phyloP scores from a whole-genome alignment of 2,329 filamentous ascomycete genomes.

The Claviceps sorghi region DNA sequence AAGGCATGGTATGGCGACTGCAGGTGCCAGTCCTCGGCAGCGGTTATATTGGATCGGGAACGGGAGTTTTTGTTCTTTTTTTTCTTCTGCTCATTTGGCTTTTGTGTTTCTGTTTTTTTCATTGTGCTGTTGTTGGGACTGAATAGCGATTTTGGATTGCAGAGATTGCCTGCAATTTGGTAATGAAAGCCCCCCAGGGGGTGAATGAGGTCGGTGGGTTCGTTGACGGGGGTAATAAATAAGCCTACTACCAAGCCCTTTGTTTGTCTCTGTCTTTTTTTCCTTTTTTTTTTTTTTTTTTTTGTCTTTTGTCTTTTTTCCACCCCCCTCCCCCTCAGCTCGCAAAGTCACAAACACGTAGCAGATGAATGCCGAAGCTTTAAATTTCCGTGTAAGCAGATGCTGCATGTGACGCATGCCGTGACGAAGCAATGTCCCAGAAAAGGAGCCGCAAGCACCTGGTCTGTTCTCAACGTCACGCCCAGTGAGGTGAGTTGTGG shows the following conservation, averaged over 20 bases:
- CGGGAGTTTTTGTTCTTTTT: slow-evolving; percentile 8
- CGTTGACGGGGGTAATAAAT: not conserved
- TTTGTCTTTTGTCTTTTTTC: not conserved
- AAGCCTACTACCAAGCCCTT: not conserved
- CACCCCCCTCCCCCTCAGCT: not conserved
- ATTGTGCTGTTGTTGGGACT: slow-evolving; percentile 2
- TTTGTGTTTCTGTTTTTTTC: not conserved
- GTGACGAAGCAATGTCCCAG: not conserved
- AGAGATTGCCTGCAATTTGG: slow-evolving; percentile 5
- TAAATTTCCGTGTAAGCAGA: not conserved
- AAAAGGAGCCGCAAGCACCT: too few relatives aligned
- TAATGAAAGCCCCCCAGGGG: slow-evolving; percentile 1
- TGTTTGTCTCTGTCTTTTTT: not conserved
- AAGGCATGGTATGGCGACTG: not conserved
- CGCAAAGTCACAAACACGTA: not conserved
- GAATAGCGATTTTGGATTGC: slow-evolving; percentile 7
- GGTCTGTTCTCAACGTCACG: too few relatives aligned
- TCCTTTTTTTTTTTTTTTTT: not conserved
- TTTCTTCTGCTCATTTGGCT: not conserved
- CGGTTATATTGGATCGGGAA: slow-evolving; percentile 4
- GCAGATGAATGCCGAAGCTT: not conserved
- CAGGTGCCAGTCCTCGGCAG: not conserved
- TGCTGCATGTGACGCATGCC: not conserved
- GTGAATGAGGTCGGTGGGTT: not conserved
- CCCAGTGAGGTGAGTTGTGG: too few relatives aligned